Percentiles rank a stretch among this genome's conserved stretches.
These are phyloP conservation scores for Coelastrella sp. DNA, from an alignment of 139 green algal genomes.

Conservation along the genomic window DNA sequence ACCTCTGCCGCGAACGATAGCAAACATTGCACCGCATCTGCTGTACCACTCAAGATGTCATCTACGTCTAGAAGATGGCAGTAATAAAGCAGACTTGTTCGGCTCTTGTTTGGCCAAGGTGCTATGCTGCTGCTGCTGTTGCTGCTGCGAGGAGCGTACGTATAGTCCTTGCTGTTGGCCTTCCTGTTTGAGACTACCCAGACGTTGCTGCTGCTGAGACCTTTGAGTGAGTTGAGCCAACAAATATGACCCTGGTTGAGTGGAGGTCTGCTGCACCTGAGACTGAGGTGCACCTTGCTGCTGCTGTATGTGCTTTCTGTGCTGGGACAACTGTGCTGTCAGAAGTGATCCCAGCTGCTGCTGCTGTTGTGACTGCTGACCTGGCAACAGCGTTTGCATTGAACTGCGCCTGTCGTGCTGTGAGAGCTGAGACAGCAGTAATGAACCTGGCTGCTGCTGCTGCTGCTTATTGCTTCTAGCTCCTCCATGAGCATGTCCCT, in stretches of 20 bases:
- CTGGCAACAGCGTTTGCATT: neutral
- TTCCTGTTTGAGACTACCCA: no score
- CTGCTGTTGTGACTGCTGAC: neutral
- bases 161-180: neutral
- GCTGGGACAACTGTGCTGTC: neutral
- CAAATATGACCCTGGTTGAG: no score
- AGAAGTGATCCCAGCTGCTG: neutral
- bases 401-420: no score
- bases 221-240: no score
- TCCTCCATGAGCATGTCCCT: no score
- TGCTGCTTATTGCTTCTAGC: no score
- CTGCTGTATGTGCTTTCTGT: neutral
- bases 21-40: no score
- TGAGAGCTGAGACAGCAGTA: neutral
- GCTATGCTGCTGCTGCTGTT: neutral
- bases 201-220: no score
- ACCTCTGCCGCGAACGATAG: no score
- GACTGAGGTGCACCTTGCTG: neutral
- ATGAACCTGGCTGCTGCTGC: neutral
- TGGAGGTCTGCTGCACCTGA: neutral
- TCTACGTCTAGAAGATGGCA: neutral
- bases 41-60: neutral
- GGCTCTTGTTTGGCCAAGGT: neutral
- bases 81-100: neutral
- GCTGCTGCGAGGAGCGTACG: neutral